These are phyloP conservation scores for Eragrostis curvula DNA, from an alignment of 176 grass and related monocot genomes.

Conservation along the genomic window DNA sequence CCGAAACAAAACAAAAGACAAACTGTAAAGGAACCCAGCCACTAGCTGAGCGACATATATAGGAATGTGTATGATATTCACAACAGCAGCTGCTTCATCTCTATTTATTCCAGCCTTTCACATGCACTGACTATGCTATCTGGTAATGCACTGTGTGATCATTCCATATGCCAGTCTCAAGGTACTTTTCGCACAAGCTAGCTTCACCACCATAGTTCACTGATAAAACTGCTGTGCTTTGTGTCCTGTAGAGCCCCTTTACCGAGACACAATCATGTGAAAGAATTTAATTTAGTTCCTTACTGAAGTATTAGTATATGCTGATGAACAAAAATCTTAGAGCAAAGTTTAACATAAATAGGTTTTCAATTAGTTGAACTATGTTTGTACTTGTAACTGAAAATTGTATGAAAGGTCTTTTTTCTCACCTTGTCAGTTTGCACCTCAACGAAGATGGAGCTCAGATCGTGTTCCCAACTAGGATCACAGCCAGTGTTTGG, in stretches of 20 bases:
- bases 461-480: constrained; percentile 67
- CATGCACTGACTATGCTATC: constrained; percentile 47
- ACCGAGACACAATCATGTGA: constrained; percentile 1
- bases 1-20: too few relatives aligned
- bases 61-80: background rate
- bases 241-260: constrained; percentile 79
- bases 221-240: constrained; percentile 79
- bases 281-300: too few relatives aligned
- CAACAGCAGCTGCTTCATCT: constrained; percentile 17
- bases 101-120: constrained; percentile 44
- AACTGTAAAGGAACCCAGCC: constrained; percentile 7
- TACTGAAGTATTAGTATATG: constrained; percentile 1
- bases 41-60: too few relatives aligned
- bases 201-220: constrained; percentile 64
- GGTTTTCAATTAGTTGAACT: constrained; percentile 13
- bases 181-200: constrained; percentile 91
- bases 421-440: constrained; percentile 74
- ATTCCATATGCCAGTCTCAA: constrained; percentile 87
- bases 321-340: background rate
- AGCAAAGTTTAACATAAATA: constrained; percentile 8
- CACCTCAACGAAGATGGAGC: constrained; percentile 81
- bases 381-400: constrained; percentile 1
- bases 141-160: constrained; percentile 75
- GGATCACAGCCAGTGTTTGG: constrained; percentile 91
- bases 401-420: background rate